These are phyloP conservation scores for Capsicum pubescens DNA, from an alignment of 257 asterid genomes.

Conservation along the genomic window DNA sequence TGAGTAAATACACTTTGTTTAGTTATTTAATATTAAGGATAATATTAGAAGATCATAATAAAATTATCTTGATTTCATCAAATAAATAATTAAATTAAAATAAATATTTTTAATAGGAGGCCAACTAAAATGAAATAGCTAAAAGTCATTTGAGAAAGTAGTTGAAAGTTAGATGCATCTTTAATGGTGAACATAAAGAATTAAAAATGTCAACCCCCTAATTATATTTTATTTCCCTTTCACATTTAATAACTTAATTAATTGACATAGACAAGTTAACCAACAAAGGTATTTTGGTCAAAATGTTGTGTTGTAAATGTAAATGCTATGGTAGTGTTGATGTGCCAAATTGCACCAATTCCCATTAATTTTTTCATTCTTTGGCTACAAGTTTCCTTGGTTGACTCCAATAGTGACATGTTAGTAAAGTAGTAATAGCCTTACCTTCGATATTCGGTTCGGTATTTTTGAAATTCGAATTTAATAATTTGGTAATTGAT, in stretches of 20 bases:
- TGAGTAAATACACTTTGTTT: too few relatives aligned
- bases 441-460: too few relatives aligned
- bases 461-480: too few relatives aligned
- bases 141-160: neutral
- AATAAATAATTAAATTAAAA: too few relatives aligned
- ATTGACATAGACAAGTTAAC: conserved; percentile 16
- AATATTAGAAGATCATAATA: too few relatives aligned
- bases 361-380: neutral
- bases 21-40: too few relatives aligned
- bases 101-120: too few relatives aligned
- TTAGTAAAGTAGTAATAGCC: neutral
- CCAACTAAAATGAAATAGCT: too few relatives aligned
- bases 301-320: neutral
- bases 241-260: neutral
- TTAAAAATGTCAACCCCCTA: neutral
- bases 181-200: neutral
- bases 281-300: neutral
- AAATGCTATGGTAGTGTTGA: neutral
- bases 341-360: neutral
- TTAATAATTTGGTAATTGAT: too few relatives aligned
- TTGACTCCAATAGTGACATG: neutral
- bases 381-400: neutral
- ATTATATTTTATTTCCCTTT: neutral
- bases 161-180: neutral
- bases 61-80: too few relatives aligned